Evolutionary conservation across 192 early-diverging fungal genomes (phyloP).

Genomic region (Powellomyces hirtus): DNA sequence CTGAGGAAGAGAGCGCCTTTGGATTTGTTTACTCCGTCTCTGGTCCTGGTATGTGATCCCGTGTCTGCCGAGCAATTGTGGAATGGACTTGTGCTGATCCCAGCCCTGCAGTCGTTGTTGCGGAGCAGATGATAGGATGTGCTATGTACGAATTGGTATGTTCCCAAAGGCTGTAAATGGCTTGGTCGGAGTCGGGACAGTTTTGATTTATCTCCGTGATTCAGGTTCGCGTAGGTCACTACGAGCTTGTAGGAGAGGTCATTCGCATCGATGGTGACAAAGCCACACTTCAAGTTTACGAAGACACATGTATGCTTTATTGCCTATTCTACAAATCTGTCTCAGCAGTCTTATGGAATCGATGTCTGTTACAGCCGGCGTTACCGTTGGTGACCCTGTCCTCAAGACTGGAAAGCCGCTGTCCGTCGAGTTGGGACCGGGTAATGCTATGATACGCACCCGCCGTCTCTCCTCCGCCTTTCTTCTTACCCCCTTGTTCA

Average conservation of each 20-base stretch:
- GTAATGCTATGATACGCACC: no score
- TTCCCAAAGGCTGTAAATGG: neutral
- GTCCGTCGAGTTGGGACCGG: conserved; percentile 98
- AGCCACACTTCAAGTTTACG: conserved; percentile 99
- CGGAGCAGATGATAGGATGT: conserved; percentile 94
- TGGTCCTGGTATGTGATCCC: conserved; percentile 80
- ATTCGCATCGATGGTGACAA: conserved; percentile 99
- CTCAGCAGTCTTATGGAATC: no score
- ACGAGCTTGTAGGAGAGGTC: conserved; percentile 97
- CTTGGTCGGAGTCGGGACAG: neutral
- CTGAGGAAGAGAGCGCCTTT: conserved; percentile 79
- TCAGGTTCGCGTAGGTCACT: conserved; percentile 94
- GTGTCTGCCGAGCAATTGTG: no score
- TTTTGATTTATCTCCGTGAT: conserved; percentile 11
- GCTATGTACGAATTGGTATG: conserved; percentile 98
- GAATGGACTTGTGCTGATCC: no score
- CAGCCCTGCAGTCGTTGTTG: conserved; percentile 80
- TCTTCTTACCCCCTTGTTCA: conserved; percentile 14
- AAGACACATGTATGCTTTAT: conserved; percentile 87
- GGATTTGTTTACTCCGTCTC: conserved; percentile 97
- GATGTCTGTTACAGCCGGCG: conserved; percentile 74
- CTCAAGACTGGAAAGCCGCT: conserved; percentile 96
- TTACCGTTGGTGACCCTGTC: conserved; percentile 99
- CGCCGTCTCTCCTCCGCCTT: neutral
- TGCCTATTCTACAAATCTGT: neutral